These are phyloP conservation scores for Cercospora sojina DNA, from an alignment of 2,329 filamentous ascomycete species.

Conservation along the genomic window DNA sequence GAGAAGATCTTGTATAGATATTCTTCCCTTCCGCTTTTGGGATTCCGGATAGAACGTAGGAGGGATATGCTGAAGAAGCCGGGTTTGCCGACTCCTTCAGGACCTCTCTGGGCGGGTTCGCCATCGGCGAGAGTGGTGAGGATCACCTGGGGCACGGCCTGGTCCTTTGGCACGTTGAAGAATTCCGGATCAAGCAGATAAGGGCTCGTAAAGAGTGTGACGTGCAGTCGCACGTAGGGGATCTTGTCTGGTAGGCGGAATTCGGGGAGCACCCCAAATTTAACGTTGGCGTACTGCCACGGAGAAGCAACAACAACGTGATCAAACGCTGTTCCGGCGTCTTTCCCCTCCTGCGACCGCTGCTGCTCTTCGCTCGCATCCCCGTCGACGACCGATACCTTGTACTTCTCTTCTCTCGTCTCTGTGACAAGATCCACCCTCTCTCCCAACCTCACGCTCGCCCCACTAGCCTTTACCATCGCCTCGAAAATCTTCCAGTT, in stretches of 20 bases:
- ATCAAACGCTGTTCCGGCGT: constrained; percentile 42
- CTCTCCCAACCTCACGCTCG: constrained; percentile 64
- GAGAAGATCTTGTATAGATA: constrained; percentile 69
- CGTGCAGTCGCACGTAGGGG: constrained; percentile 83
- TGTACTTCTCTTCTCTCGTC: constrained; percentile 41
- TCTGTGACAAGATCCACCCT: constrained; percentile 61
- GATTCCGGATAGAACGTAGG: constrained; percentile 62
- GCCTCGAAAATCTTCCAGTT: constrained; percentile 93
- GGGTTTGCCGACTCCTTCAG: constrained; percentile 65
- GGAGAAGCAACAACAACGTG: constrained; percentile 76
- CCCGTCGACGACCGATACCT: not conserved
- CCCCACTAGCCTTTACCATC: constrained; percentile 68
- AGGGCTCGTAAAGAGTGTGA: constrained; percentile 82
- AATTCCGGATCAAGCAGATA: constrained; percentile 67
- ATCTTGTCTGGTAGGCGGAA: constrained; percentile 64
- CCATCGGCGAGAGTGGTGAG: constrained; percentile 74
- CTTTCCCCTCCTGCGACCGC: not conserved
- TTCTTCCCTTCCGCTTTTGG: constrained; percentile 40
- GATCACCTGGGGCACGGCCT: constrained; percentile 67
- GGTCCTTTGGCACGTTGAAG: constrained; percentile 65
- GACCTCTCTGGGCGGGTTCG: constrained; percentile 51
- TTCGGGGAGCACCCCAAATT: constrained; percentile 33
- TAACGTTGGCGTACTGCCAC: constrained; percentile 54
- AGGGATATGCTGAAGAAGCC: constrained; percentile 86
- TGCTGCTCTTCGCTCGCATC: not conserved